Evolutionary conservation across 352 stramenopile species (phyloP).

Genomic region (Phytopythium vexans): DNA sequence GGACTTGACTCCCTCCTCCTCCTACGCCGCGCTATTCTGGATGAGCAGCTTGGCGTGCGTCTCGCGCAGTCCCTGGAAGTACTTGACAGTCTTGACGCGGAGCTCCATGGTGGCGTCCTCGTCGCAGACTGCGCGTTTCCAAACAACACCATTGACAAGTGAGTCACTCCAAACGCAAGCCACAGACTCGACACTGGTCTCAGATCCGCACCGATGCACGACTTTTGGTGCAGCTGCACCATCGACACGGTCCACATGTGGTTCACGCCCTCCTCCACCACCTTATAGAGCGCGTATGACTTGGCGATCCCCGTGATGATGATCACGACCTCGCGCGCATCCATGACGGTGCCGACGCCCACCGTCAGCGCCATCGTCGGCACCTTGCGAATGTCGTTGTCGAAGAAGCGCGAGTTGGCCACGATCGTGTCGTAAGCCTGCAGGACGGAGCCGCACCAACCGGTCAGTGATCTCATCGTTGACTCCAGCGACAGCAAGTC

Average conservation of each 20-base stretch:
- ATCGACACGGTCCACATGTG: slow-evolving; percentile 91
- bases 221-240: slow-evolving; percentile 81
- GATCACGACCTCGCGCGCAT: slow-evolving; percentile 81
- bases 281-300: slow-evolving; percentile 85
- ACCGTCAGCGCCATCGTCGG: slow-evolving; percentile 90
- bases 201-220: slow-evolving; percentile 54
- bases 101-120: slow-evolving; percentile 88
- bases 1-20: too few relatives aligned
- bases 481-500: too few relatives aligned
- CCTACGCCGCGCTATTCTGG: not conserved
- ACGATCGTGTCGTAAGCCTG: slow-evolving; percentile 88
- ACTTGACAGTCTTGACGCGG: slow-evolving; percentile 89
- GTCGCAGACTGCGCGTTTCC: slow-evolving; percentile 62
- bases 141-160: not conserved
- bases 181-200: not conserved
- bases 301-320: slow-evolving; percentile 88
- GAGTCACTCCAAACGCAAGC: not conserved
- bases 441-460: not conserved
- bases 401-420: slow-evolving; percentile 88
- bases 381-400: slow-evolving; percentile 73
- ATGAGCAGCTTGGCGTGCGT: slow-evolving; percentile 44
- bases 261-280: slow-evolving; percentile 87
- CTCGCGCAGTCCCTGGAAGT: slow-evolving; percentile 82
- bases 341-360: slow-evolving; percentile 87
- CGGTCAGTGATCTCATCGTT: too few relatives aligned